phyloP scores from a whole-genome alignment of 805 yeast species.

The Yamadazyma akitaensis region DNA sequence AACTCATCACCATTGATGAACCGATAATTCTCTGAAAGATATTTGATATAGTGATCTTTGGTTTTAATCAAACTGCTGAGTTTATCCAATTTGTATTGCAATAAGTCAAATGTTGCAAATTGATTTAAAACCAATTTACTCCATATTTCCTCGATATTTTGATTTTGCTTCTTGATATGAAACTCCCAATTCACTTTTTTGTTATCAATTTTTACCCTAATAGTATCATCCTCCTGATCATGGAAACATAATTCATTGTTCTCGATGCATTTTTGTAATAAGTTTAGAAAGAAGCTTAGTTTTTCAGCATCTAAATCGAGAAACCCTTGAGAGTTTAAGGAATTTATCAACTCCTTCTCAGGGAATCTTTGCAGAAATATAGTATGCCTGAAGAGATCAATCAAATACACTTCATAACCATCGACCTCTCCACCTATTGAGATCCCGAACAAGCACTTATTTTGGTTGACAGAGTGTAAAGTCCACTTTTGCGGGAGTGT shows the following conservation, averaged over 20 bases:
- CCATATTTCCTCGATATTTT: background rate
- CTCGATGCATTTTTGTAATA: background rate
- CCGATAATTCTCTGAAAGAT: constrained; percentile 32
- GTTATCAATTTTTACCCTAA: background rate
- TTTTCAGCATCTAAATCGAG: constrained; percentile 22
- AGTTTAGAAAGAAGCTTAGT: constrained; percentile 15
- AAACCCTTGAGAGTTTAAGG: constrained; percentile 19
- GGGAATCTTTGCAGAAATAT: background rate
- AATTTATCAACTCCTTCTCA: background rate
- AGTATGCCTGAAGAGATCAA: background rate
- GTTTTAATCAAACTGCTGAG: constrained; percentile 20
- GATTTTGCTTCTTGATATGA: background rate
- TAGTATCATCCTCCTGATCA: background rate
- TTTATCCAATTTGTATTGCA: constrained; percentile 14
- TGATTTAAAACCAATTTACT: constrained; percentile 1
- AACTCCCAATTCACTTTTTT: background rate
- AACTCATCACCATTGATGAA: constrained; percentile 33
- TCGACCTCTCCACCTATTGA: background rate
- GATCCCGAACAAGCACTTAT: constrained; percentile 3
- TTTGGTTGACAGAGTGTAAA: background rate
- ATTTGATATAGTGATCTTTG: constrained; percentile 32
- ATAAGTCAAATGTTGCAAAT: constrained; percentile 1
- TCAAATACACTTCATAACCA: background rate
- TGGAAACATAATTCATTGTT: background rate
- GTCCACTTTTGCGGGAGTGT: constrained; percentile 3